Percentiles rank a stretch among this genome's conserved stretches.
These are phyloP conservation scores for Zelonia costaricensis DNA, from an alignment of 208 protist species.

Conservation along the genomic window DNA sequence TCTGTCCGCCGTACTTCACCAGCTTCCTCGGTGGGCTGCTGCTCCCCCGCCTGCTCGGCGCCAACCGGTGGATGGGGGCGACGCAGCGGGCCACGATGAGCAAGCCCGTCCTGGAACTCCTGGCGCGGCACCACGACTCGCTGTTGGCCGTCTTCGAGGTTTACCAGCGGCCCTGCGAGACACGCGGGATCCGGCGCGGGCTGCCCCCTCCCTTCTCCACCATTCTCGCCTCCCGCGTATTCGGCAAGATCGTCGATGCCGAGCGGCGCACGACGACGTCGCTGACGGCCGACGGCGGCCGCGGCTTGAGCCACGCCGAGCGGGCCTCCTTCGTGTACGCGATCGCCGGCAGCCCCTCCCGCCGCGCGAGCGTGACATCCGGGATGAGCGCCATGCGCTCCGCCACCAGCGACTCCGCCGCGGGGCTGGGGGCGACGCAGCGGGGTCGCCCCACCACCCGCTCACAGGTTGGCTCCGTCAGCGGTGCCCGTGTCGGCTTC, in stretches of 20 bases:
- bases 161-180: conserved; percentile 58
- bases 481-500: not conserved
- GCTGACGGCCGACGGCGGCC: conserved; percentile 1
- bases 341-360: conserved; percentile 1
- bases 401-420: not conserved
- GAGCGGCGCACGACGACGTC: conserved; percentile 10
- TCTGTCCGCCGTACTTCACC: conserved; percentile 42
- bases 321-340: conserved; percentile 14
- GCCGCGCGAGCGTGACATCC: conserved; percentile 7
- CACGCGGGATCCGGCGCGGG: conserved; percentile 46
- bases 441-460: not conserved
- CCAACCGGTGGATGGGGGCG: conserved; percentile 25
- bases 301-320: conserved; percentile 10
- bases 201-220: conserved; percentile 50
- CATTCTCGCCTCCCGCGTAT: conserved; percentile 16
- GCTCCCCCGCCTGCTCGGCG: conserved; percentile 47
- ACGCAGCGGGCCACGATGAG: conserved; percentile 20
- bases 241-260: conserved; percentile 9
- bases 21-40: conserved; percentile 51
- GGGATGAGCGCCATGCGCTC: too few species aligned
- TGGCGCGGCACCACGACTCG: conserved; percentile 42
- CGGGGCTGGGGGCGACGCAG: too few species aligned
- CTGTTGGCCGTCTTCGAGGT: conserved; percentile 47
- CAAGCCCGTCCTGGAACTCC: conserved; percentile 22
- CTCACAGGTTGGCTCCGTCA: not conserved